Evolutionary conservation across 2,329 filamentous ascomycete species (phyloP).

Genomic region (Fusarium sp.): DNA sequence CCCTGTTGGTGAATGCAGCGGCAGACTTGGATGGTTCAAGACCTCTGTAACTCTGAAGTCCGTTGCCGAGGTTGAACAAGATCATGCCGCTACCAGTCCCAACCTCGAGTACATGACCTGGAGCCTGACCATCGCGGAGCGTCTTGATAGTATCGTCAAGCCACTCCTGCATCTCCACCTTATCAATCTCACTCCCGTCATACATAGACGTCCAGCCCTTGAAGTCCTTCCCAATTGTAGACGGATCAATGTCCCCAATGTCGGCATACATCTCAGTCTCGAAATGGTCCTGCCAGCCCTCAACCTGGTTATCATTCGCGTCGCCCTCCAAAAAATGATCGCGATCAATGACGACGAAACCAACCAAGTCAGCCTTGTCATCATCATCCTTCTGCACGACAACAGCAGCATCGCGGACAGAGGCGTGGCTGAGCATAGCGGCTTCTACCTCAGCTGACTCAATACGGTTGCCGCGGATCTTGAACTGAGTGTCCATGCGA

Average conservation of each 20-base stretch:
- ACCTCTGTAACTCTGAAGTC: constrained; percentile 39
- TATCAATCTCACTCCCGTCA: background rate
- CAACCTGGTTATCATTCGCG: background rate
- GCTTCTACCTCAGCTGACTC: background rate
- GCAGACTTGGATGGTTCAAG: constrained; percentile 41
- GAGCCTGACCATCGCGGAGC: constrained; percentile 15
- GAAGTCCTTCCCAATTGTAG: background rate
- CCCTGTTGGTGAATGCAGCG: constrained; percentile 28
- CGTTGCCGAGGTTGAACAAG: constrained; percentile 40
- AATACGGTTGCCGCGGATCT: background rate
- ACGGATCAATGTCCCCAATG: background rate
- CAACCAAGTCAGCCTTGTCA: background rate
- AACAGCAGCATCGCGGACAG: background rate
- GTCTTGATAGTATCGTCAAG: constrained; percentile 43
- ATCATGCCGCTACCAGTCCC: constrained; percentile 47
- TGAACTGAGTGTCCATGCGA: background rate
- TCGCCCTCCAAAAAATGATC: background rate
- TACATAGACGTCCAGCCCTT: background rate
- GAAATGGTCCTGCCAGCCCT: background rate
- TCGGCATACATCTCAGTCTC: background rate
- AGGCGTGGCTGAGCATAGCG: background rate
- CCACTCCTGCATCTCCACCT: constrained; percentile 44
- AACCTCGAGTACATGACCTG: constrained; percentile 41
- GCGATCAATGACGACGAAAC: background rate
- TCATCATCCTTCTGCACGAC: background rate